These are phyloP conservation scores for Glaciozyma martinii DNA, from an alignment of 768 basidiomycete species.

Conservation along the genomic window DNA sequence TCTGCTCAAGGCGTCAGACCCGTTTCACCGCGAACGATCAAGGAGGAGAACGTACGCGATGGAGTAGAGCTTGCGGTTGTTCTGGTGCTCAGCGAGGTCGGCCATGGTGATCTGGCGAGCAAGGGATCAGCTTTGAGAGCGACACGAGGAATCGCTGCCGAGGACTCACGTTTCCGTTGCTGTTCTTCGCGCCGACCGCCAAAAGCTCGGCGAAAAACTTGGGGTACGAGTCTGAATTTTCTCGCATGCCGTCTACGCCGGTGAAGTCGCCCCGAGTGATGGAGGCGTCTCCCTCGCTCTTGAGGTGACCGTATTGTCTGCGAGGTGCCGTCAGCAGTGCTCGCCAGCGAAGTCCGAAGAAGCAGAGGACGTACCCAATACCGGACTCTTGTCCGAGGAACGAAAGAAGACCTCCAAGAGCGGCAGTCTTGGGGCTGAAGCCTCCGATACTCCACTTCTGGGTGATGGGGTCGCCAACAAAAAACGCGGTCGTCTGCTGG, in stretches of 20 bases:
- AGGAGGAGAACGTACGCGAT: neutral
- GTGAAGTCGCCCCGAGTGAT: conserved; percentile 1
- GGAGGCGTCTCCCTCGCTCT: neutral
- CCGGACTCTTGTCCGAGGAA: neutral
- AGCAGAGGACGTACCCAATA: neutral
- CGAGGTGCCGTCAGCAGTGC: neutral
- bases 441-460: neutral
- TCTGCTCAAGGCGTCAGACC: no score
- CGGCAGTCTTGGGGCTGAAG: neutral
- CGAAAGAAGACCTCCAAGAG: neutral
- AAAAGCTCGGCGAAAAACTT: neutral
- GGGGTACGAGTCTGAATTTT: neutral
- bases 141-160: neutral
- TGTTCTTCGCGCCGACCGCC: neutral
- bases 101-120: neutral
- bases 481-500: neutral
- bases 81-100: neutral
- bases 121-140: neutral
- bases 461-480: neutral
- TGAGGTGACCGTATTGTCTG: neutral
- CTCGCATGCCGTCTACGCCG: no score
- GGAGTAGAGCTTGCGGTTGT: neutral
- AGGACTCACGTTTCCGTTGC: neutral
- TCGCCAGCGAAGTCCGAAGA: neutral
- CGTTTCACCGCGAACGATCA: no score